Evolutionary conservation across 2,329 filamentous ascomycete species (phyloP).

Genomic region (Scedosporium aurantiacum): DNA sequence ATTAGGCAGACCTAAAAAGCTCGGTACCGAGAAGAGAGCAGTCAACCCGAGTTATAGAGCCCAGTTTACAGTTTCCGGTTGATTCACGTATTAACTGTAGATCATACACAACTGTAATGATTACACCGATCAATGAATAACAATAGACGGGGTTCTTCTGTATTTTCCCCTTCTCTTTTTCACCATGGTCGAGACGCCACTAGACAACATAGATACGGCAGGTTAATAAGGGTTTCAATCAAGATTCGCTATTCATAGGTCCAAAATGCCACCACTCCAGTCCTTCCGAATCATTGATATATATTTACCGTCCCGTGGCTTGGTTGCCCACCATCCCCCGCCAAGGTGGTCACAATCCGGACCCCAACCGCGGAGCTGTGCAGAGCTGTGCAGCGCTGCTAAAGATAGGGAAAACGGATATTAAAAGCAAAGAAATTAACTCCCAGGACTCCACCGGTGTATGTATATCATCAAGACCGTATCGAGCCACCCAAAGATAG

Average conservation of each 20-base stretch:
- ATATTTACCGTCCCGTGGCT: neutral
- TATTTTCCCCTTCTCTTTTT: no score
- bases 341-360: neutral
- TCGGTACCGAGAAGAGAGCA: neutral
- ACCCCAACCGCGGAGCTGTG: no score
- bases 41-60: neutral
- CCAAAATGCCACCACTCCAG: neutral
- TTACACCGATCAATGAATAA: no score
- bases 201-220: neutral
- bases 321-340: neutral
- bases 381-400: neutral
- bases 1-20: neutral
- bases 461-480: constrained; percentile 3
- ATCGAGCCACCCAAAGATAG: neutral
- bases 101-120: no score
- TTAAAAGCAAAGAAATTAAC: constrained; percentile 1
- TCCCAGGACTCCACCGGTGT: constrained; percentile 6
- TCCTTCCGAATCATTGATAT: neutral
- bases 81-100: no score
- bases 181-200: no score
- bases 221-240: neutral
- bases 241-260: neutral
- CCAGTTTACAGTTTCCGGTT: no score
- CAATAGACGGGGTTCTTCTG: no score
- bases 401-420: neutral